Percentiles rank a stretch among this genome's conserved stretches.
These are phyloP conservation scores for Geoglossum cookeanum DNA, from an alignment of 2,329 filamentous ascomycete genomes.

Conservation along the genomic window DNA sequence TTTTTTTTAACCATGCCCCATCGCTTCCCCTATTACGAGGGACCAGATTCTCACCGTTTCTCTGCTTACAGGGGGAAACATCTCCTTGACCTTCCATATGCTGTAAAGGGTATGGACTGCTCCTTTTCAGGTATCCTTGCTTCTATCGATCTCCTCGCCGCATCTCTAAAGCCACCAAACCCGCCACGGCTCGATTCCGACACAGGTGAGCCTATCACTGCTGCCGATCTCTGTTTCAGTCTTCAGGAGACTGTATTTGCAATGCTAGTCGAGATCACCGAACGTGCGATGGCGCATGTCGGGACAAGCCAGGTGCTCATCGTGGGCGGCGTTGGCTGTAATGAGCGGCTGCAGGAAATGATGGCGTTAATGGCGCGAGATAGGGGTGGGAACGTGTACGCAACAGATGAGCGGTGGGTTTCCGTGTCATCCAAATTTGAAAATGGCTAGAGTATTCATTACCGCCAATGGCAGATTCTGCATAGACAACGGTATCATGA, in stretches of 20 bases:
- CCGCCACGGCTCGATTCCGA: not conserved
- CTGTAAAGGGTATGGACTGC: constrained; percentile 97
- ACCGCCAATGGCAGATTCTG: constrained; percentile 40
- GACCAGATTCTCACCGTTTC: not conserved
- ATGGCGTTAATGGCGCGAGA: constrained; percentile 92
- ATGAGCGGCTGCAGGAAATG: constrained; percentile 90
- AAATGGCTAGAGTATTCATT: not conserved
- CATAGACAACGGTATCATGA: constrained; percentile 99
- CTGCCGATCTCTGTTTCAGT: constrained; percentile 78
- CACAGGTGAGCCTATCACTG: constrained; percentile 34
- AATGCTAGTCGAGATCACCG: constrained; percentile 97
- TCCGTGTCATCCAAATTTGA: not conserved
- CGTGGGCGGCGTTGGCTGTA: constrained; percentile 89
- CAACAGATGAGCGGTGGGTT: constrained; percentile 61
- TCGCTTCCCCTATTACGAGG: not conserved
- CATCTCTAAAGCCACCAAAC: constrained; percentile 32
- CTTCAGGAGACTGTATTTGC: constrained; percentile 90
- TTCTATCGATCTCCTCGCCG: constrained; percentile 60
- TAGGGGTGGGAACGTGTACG: constrained; percentile 74
- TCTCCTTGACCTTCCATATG: constrained; percentile 77
- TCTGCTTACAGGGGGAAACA: constrained; percentile 26
- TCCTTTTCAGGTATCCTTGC: constrained; percentile 87
- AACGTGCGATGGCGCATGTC: constrained; percentile 95
- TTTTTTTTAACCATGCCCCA: not conserved
- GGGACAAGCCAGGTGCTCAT: constrained; percentile 80